These are phyloP conservation scores for Mycosphaerella arachidis DNA, from an alignment of 2,329 filamentous ascomycete species.

Conservation along the genomic window DNA sequence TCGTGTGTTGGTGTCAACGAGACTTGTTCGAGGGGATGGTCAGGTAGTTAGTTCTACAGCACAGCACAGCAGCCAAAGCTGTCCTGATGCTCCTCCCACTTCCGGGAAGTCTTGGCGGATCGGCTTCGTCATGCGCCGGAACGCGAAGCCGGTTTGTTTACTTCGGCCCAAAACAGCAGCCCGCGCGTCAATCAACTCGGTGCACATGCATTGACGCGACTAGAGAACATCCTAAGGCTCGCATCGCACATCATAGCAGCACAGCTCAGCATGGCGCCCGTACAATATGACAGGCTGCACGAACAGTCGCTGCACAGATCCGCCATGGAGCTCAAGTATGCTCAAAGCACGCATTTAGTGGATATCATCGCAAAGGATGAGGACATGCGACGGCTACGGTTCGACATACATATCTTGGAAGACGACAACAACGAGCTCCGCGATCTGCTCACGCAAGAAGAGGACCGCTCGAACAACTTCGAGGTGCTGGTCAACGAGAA, in stretches of 20 bases:
- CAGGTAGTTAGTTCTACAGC: neutral
- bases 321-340: slow-evolving; percentile 65
- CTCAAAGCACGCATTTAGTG: slow-evolving; percentile 59
- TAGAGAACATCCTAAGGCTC: slow-evolving; percentile 13
- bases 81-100: neutral
- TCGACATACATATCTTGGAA: slow-evolving; percentile 66
- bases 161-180: neutral
- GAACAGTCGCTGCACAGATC: slow-evolving; percentile 51
- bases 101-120: neutral
- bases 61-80: neutral
- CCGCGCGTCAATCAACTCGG: neutral
- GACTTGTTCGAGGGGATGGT: neutral
- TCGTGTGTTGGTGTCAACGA: slow-evolving; percentile 40
- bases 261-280: slow-evolving; percentile 21
- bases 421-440: slow-evolving; percentile 69
- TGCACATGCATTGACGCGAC: neutral
- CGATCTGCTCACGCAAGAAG: slow-evolving; percentile 57
- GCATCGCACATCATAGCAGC: slow-evolving; percentile 12
- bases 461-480: slow-evolving; percentile 56
- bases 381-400: slow-evolving; percentile 62
- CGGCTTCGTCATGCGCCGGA: neutral
- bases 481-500: slow-evolving; percentile 49
- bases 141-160: slow-evolving; percentile 1
- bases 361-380: slow-evolving; percentile 71
- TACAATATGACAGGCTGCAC: slow-evolving; percentile 32